Evolutionary conservation across 1,139 yeast species (phyloP), one percentile per base, ranked within the genome.

Genomic region (Yamadazyma conglobata): DNA sequence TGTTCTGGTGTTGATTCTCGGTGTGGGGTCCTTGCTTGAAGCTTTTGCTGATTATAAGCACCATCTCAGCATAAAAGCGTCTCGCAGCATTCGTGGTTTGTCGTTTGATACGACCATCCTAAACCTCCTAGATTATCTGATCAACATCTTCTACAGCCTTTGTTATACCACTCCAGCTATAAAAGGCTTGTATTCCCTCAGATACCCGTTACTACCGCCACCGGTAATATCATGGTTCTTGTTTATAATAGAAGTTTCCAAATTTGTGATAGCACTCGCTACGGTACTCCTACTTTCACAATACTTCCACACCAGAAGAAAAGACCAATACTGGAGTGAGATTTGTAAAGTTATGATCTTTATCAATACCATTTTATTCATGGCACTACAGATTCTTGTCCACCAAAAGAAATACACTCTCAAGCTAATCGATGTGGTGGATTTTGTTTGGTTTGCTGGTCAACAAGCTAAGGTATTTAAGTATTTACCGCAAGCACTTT

Each of bases 401-500:
- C 9, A 5, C 2, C 13, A 11, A 4, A 18, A 22, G 5, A 9
- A 8, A 16, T 34, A 34, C 14, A 30, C 34, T 2, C 13, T 43
- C 8, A 36, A 35, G 19, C 23, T 37, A 6, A 39, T 64, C 8
- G 70, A 64, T 35, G 12, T 51, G 6, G 39, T 54, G 3, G 66
- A 60, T 22, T 48, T 34, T 20, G 6, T 56, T 1, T 62, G 67
- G 67, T 27, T 55, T 2, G 23, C 47, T 0, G 38, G 47, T n/a
- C 49, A 49, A 24, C 19, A 45, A 10, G 19, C 45, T 1, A 39
- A 35, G 11, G 16, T 43, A 7, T 17, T 50, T 6, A 43, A 44
- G 26, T 38, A 46, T 7, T 12, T 48, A 3, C 69, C 71, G 1
- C 67, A 63, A 29, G 28, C 56, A 5, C 37, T 47, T 22, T 46